phyloP scores from a whole-genome alignment of 345 rosid species.

The Conringia planisiliqua region DNA sequence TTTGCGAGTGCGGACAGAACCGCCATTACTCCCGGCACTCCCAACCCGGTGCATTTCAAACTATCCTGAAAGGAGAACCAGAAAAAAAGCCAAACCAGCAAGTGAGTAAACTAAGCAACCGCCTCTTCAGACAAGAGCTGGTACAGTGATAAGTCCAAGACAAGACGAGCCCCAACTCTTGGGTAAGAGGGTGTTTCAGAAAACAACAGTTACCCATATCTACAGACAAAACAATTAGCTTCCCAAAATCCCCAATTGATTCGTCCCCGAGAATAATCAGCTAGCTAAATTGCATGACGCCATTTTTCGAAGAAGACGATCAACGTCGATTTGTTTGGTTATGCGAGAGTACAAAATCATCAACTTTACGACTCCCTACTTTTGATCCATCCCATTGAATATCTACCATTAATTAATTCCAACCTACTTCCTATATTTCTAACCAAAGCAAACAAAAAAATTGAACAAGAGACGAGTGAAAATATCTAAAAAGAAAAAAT shows the following conservation, averaged over 20 bases:
- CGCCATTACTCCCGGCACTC: slow-evolving; percentile 84
- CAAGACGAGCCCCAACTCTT: background rate
- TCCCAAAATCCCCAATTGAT: background rate
- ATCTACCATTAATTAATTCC: background rate
- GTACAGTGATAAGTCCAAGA: background rate
- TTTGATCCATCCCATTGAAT: background rate
- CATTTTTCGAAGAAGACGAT: background rate
- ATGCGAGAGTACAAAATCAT: no score
- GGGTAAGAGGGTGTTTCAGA: background rate
- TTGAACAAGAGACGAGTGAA: background rate
- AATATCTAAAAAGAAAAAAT: background rate
- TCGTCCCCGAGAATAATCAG: background rate
- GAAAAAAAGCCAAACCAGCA: background rate
- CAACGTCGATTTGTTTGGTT: background rate
- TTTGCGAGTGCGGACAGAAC: slow-evolving; percentile 87
- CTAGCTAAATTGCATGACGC: background rate
- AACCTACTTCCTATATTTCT: slow-evolving; percentile 10
- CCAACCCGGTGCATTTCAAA: slow-evolving; percentile 97
- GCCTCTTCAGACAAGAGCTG: background rate
- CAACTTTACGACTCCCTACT: no score
- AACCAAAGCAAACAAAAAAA: background rate
- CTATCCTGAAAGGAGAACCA: slow-evolving; percentile 29
- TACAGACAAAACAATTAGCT: no score
- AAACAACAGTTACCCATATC: background rate
- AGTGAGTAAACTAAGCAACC: background rate